A percentile compares a stretch with the other conserved stretches of the same genome.
Evolutionary conservation across 139 green algal species (phyloP).

Genomic region (Axilococcus clingmanii): DNA sequence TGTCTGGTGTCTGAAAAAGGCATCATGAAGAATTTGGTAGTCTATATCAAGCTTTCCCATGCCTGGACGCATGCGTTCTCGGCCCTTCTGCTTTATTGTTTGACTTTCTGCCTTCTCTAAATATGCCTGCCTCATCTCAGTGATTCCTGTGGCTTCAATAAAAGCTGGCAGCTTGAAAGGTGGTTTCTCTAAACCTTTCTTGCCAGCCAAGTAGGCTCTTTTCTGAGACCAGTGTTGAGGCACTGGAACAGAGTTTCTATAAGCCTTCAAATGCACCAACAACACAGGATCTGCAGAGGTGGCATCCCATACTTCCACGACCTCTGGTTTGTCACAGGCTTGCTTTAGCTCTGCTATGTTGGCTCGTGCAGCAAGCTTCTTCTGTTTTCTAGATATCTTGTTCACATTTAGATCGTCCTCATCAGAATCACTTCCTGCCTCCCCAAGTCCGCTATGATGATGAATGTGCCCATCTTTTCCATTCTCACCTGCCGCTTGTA

Average conservation of each 20-base stretch:
- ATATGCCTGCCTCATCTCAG: constrained; percentile 88
- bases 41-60: constrained; percentile 97
- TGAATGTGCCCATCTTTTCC: not conserved
- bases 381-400: constrained; percentile 71
- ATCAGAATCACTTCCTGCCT: constrained; percentile 6
- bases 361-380: constrained; percentile 59
- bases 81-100: constrained; percentile 71
- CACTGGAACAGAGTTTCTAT: constrained; percentile 86
- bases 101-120: constrained; percentile 72
- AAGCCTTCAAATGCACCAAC: constrained; percentile 89
- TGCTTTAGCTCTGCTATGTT: constrained; percentile 89
- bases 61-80: constrained; percentile 76
- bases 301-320: constrained; percentile 97
- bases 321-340: constrained; percentile 70
- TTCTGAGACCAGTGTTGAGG: constrained; percentile 96
- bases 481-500: not conserved
- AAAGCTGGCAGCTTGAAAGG: constrained; percentile 96
- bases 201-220: constrained; percentile 85
- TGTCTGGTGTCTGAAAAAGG: constrained; percentile 97
- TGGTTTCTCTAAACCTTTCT: constrained; percentile 98
- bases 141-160: constrained; percentile 92
- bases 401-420: constrained; percentile 35
- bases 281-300: constrained; percentile 81
- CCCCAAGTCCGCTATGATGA: not conserved
- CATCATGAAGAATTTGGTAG: constrained; percentile 95